Evolutionary conservation across 257 asterid species (phyloP), one percentile per base, ranked within the genome.

Genomic region (Paraleonurus japonicus): DNA sequence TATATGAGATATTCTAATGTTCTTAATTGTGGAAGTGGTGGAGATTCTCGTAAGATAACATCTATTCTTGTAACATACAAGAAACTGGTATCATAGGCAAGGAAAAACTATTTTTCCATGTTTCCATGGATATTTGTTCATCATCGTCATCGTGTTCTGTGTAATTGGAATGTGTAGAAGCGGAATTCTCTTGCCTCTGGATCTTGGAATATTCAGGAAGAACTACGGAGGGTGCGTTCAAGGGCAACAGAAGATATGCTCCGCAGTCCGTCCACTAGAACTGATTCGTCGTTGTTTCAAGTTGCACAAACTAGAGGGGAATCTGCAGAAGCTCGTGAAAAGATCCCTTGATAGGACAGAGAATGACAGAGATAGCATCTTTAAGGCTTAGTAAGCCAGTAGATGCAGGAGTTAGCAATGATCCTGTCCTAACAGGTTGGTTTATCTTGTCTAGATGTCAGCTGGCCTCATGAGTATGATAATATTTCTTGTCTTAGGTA

Each of bases 131-230:
- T 32, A 58, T 23, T 41, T 50, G 63, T 41, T 75, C 61, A 58
- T 55, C 9, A 7, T 73, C 51, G 17, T 61, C 63, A 27, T 11
- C 16, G 1, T 24, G 37, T 27, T 76, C 53, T 75, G 53, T 65
- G 28, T 48, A 35, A 48, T 77, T 75, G 73, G 71, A 63, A 50
- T 70, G 9, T 54, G 85, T 84, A 92, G 97, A 84, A 81, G 78
- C 84, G 79, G 73, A 83, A 64, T 77, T 83, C 84, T 77, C 84
- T 83, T 78, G 83, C 92, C 58, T 84, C 95, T 74, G 96, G 95
- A 55, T 80, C 96, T 23, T 95, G 96, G 95, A 85, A 92, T 82
- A 86, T 92, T 57, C 89, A 83, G 75, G 96, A 95, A 76, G 96
- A 95, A 81, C 64, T 89, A 55, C 82, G 89, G 73, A 89, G 85